Percentiles rank a stretch among this genome's conserved stretches.
phyloP scores from a whole-genome alignment of 2,329 filamentous ascomycete species.

The Hypomyces perniciosus region DNA sequence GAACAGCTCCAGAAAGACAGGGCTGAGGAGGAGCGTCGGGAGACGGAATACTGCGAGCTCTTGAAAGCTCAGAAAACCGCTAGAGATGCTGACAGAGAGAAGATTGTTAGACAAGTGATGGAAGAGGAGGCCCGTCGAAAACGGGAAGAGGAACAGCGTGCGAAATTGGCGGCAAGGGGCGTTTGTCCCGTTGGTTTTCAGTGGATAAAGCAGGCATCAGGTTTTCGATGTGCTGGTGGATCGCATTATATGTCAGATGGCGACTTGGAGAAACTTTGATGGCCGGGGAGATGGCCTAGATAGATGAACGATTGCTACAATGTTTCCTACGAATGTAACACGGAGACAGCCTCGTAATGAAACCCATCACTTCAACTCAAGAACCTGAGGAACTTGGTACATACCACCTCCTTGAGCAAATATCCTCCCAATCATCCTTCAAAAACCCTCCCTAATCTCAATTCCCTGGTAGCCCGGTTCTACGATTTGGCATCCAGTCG shows the following conservation, averaged over 20 bases:
- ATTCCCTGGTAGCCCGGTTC: too few species aligned
- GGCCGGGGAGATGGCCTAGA: too few species aligned
- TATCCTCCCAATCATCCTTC: background rate
- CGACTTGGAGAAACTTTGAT: background rate
- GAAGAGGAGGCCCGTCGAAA: conserved; percentile 34
- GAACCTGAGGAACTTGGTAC: background rate
- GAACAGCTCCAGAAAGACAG: conserved; percentile 50
- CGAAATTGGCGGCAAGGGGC: conserved; percentile 48
- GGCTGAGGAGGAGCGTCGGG: conserved; percentile 29
- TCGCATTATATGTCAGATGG: conserved; percentile 40
- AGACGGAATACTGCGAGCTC: conserved; percentile 32
- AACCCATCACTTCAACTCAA: background rate
- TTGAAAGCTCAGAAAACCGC: conserved; percentile 23
- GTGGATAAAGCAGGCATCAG: conserved; percentile 55
- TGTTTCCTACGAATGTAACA: too few species aligned
- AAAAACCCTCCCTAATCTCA: too few species aligned
- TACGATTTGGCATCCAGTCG: too few species aligned
- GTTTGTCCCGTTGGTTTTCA: conserved; percentile 48
- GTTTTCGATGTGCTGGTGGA: conserved; percentile 59
- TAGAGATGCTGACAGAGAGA: conserved; percentile 27
- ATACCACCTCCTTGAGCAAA: conserved; percentile 6
- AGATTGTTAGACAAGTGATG: conserved; percentile 31
- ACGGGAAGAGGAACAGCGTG: conserved; percentile 34
- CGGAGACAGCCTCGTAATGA: too few species aligned
- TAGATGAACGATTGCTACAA: too few species aligned